Percentiles rank a stretch among this genome's conserved stretches.
Conservation (phyloP, 2,329 filamentous ascomycete genomes). For the Fragosphaeria purpurea region DNA sequence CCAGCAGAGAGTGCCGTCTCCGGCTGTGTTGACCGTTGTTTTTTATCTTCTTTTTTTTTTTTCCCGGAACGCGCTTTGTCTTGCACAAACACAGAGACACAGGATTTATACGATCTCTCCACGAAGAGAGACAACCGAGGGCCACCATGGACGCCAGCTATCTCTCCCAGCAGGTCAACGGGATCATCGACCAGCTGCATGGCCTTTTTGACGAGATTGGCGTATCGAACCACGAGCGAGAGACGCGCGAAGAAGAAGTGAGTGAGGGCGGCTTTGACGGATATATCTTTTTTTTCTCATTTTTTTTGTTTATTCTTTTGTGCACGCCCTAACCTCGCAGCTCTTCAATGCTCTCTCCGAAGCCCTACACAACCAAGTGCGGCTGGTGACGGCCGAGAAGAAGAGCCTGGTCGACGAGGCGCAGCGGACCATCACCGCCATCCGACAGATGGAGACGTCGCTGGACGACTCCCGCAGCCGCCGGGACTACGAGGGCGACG, state of each 20-base stretch:
- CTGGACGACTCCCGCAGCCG: conserved; percentile 65
- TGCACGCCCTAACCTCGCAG: conserved; percentile 34
- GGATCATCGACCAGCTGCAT: conserved; percentile 86
- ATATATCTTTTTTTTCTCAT: no score
- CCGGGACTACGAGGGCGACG: conserved; percentile 45
- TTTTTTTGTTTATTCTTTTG: background rate
- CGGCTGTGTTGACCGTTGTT: conserved; percentile 7
- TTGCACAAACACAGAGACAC: background rate
- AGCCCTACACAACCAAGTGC: conserved; percentile 82
- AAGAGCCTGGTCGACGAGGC: conserved; percentile 85
- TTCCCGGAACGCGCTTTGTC: background rate
- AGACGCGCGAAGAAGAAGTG: conserved; percentile 82
- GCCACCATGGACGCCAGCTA: conserved; percentile 75
- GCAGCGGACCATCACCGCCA: conserved; percentile 70
- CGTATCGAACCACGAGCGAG: conserved; percentile 85
- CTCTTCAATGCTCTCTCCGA: conserved; percentile 87
- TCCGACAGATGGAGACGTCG: conserved; percentile 88
- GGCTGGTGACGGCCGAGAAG: conserved; percentile 77
- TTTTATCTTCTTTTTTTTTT: background rate
- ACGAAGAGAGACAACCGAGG: background rate
- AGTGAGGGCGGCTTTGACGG: conserved; percentile 16
- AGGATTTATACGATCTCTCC: background rate
- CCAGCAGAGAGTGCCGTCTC: conserved; percentile 7
- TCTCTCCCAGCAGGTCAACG: conserved; percentile 88
- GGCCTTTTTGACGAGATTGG: conserved; percentile 96